phyloP scores from a whole-genome alignment of 768 basidiomycete species.

The Auricularia sp. region DNA sequence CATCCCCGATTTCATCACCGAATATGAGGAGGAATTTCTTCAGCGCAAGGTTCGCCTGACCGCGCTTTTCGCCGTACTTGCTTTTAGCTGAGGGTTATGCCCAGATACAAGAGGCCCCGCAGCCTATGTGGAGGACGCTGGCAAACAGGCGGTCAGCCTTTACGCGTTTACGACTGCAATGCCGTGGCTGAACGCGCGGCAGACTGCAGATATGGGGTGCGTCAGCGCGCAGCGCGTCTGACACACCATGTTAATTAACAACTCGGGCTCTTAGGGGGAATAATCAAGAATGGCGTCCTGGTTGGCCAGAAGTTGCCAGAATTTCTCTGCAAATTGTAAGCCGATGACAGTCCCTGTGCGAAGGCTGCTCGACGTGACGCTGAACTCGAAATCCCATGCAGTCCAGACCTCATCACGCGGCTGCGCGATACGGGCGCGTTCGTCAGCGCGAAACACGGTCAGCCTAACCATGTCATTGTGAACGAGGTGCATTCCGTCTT shows the following conservation, averaged over 20 bases:
- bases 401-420: slow-evolving; percentile 67
- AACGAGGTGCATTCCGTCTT: slow-evolving; percentile 51
- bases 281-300: slow-evolving; percentile 57
- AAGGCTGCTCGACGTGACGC: background rate
- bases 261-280: slow-evolving; percentile 51
- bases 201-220: slow-evolving; percentile 70
- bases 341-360: slow-evolving; percentile 4
- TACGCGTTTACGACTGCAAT: background rate
- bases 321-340: slow-evolving; percentile 62
- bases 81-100: background rate
- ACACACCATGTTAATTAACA: background rate
- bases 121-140: slow-evolving; percentile 70
- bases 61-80: background rate
- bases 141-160: slow-evolving; percentile 53
- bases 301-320: slow-evolving; percentile 59
- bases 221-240: slow-evolving; percentile 8
- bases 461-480: slow-evolving; percentile 82
- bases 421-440: slow-evolving; percentile 59
- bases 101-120: slow-evolving; percentile 71
- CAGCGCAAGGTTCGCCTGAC: slow-evolving; percentile 60
- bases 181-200: background rate
- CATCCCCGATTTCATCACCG: slow-evolving; percentile 64
- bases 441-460: slow-evolving; percentile 46
- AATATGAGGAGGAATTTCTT: slow-evolving; percentile 67
- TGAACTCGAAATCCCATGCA: slow-evolving; percentile 21